Evolutionary conservation across 2,329 filamentous ascomycete genomes (phyloP), one percentile per base, ranked within the genome.

Genomic region (Fusarium nisikadoi): DNA sequence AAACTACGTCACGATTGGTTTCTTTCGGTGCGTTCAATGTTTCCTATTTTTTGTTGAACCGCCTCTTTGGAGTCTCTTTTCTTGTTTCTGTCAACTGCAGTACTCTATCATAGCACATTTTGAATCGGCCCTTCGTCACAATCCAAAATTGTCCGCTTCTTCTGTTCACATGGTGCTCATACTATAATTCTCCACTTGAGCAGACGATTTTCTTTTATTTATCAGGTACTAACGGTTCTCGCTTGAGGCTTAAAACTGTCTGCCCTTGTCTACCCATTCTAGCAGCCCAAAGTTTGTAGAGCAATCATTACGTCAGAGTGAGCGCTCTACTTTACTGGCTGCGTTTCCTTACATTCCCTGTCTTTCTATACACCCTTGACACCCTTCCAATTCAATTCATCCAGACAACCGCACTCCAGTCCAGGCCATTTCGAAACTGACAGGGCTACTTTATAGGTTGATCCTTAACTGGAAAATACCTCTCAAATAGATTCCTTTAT

Each of bases 221-320:
- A 65, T 62, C 70, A 72, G 57, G 70, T 67, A 72, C 69, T 53
- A 73, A 73, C 56, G 41, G 61, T 49, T 55, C 35, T 55, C 38
- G 31, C 54, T 72, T 56, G 69, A 66, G 69, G 69, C 70, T 72
- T 57, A 72, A 72, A 72, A 42, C 27, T 29, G 27, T 27, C 36
- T 53, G 25, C 47, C 64, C 49, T 57, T 65, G 50, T 63, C 41
- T 53, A 49, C 49, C 25, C 70, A 70, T 72, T 62, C 45, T 45
- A 56, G 38, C 58, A 61, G 33, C 46, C 27, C 8, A 35, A 62
- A 23, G 35, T 17, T n/a, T 52, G 31, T 60, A 55, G 55, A 65
- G 45, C 62, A 63, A 65, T 60, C 66, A 76, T 76, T 76, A 76
- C 75, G 75, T 76, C 75, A 76, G 70, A 55, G 60, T 62, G 47